phyloP scores from a whole-genome alignment of 2,329 filamentous ascomycete species.

The Hymenotorrendiella dingleyae region DNA sequence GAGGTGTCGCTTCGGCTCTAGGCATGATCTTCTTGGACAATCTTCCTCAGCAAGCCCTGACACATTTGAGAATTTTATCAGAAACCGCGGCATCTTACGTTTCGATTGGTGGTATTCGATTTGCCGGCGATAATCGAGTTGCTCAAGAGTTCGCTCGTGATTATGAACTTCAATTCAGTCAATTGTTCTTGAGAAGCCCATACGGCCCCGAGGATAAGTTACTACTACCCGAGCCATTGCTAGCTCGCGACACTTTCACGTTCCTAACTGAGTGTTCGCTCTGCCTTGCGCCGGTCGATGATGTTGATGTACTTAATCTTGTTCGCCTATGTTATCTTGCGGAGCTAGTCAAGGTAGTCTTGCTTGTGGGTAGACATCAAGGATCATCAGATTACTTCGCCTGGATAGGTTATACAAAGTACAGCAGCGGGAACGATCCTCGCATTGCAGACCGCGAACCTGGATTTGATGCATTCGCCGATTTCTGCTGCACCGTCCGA shows the following conservation, averaged over 20 bases:
- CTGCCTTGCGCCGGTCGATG: slow-evolving; percentile 60
- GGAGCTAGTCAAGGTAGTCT: slow-evolving; percentile 78
- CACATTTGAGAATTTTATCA: slow-evolving; percentile 79
- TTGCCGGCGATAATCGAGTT: slow-evolving; percentile 53
- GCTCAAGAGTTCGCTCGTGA: slow-evolving; percentile 61
- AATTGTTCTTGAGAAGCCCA: slow-evolving; percentile 51
- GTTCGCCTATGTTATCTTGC: slow-evolving; percentile 83
- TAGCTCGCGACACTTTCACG: slow-evolving; percentile 67
- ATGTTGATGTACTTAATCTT: slow-evolving; percentile 71
- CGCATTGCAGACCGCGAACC: slow-evolving; percentile 1
- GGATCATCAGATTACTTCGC: slow-evolving; percentile 43
- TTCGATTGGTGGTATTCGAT: slow-evolving; percentile 64
- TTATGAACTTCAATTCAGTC: slow-evolving; percentile 66
- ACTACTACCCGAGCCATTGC: slow-evolving; percentile 46
- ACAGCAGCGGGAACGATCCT: not conserved
- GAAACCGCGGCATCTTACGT: slow-evolving; percentile 86
- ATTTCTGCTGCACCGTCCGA: slow-evolving; percentile 22
- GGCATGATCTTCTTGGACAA: slow-evolving; percentile 74
- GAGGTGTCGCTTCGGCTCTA: slow-evolving; percentile 69
- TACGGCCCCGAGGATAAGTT: slow-evolving; percentile 9
- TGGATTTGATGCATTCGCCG: slow-evolving; percentile 17
- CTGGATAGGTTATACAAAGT: slow-evolving; percentile 16
- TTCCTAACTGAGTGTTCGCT: slow-evolving; percentile 78
- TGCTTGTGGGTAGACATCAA: slow-evolving; percentile 52
- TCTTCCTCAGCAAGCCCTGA: slow-evolving; percentile 76